Conservation (phyloP, 306 rosid species). For the Trifolium fragiferum region DNA sequence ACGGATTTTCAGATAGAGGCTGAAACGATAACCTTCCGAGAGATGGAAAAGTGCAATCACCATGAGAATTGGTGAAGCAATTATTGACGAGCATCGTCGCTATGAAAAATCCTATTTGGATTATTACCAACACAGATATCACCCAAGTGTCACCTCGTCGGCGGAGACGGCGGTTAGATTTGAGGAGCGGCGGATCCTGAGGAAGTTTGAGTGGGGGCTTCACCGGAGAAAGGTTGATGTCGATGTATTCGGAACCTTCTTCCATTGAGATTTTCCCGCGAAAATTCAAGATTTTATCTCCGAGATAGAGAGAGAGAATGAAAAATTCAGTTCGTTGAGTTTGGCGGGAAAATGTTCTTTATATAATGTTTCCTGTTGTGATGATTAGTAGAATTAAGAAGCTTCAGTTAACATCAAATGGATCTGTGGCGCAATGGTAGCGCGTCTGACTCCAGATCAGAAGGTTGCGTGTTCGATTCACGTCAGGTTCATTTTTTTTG, state of each 20-base stretch:
- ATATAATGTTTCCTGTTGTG: not conserved
- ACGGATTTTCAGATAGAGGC: slow-evolving; percentile 82
- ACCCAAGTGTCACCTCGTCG: slow-evolving; percentile 82
- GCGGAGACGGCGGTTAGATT: slow-evolving; percentile 45
- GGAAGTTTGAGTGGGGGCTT: no score
- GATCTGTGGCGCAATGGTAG: slow-evolving; percentile 80
- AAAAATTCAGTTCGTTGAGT: slow-evolving; percentile 46
- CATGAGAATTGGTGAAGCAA: slow-evolving; percentile 75
- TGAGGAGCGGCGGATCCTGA: slow-evolving; percentile 50
- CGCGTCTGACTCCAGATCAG: slow-evolving; percentile 85
- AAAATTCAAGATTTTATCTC: slow-evolving; percentile 27
- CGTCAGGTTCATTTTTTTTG: slow-evolving; percentile 57
- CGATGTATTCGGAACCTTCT: slow-evolving; percentile 51
- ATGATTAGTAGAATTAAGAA: not conserved
- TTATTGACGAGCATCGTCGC: slow-evolving; percentile 80
- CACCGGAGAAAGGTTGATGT: slow-evolving; percentile 51
- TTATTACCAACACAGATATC: slow-evolving; percentile 75
- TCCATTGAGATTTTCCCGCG: slow-evolving; percentile 44
- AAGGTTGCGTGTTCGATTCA: slow-evolving; percentile 79
- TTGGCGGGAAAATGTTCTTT: slow-evolving; percentile 67
- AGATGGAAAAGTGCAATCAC: slow-evolving; percentile 62
- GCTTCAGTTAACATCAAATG: accelerated
- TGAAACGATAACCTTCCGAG: slow-evolving; percentile 88
- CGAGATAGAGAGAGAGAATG: slow-evolving; percentile 7
- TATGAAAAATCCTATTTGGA: slow-evolving; percentile 70